Base-by-base conservation (phyloP, 495 filamentous ascomycete genomes). In the Penicillium paradoxum region DNA sequence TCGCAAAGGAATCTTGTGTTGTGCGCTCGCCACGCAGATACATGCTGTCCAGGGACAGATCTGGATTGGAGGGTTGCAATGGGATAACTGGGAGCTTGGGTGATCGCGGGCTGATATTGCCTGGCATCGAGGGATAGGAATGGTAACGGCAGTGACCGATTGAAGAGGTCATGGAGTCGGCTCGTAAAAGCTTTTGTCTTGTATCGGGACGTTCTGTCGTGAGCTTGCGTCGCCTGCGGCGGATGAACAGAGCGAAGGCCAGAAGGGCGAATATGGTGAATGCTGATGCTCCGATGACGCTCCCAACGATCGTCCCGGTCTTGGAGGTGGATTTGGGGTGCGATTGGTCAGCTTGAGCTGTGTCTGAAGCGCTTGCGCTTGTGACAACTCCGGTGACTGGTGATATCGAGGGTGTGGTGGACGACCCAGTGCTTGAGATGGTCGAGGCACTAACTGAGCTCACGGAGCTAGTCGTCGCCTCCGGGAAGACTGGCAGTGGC, bases 221-320 rank as follows among this genome's bases (percentile, higher is more conserved):
- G 2, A 22, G 29, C 15, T 43, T 48, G 37, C 51, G 59, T 37
- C 63, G 61, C 17, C 53, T 53, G 37, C 61, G 58, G 22, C 64
- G 56, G 41, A 60, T 47, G 33, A 64, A 42, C 9, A 69, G 38
- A 8, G 57, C 43, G 38, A 52, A 58, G 22, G 60, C 56, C 2
- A 65, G 39, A 5, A 67, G 22, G 1, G 52, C 45, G 10, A 72
- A 55, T 1, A 58, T 56, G 4, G 64, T 43, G 33, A 68, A 51
- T 9, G 53, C 65, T 11, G 60, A 32, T 19, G 54, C 66, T 14
- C 71, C 71, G 2, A 73, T 17, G 1, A 62, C 34, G 25, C 60
- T 58, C 4, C 67, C 71, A 10, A 69, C 57, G 15, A 73, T 58
- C 2, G 52, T 49, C 15, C 58, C 58, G 21, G 59, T 30, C 13